Evolutionary conservation across 371 early-diverging fungal genomes (phyloP).

Genomic region (Apophysomyces elegans): DNA sequence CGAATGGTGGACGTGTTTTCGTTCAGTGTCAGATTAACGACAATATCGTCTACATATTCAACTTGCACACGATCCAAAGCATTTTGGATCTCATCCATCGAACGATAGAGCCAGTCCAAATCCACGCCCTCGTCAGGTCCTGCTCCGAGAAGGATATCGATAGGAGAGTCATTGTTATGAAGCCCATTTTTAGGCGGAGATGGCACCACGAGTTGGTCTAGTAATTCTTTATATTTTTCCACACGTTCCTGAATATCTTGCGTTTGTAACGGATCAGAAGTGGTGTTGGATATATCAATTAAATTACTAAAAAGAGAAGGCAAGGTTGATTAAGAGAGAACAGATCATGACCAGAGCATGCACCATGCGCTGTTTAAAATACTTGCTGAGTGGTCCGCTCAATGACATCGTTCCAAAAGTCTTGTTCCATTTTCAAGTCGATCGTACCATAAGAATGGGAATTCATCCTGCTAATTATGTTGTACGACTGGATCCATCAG

Average conservation of each 20-base stretch:
- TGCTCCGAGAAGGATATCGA: slow-evolving; percentile 21
- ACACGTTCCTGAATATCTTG: slow-evolving; percentile 52
- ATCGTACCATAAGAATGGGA: slow-evolving; percentile 42
- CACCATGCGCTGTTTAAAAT: neutral
- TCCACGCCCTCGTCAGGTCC: slow-evolving; percentile 36
- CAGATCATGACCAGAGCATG: neutral
- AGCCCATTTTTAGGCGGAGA: slow-evolving; percentile 3
- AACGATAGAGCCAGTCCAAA: slow-evolving; percentile 43
- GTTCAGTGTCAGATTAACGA: slow-evolving; percentile 50
- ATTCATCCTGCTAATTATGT: slow-evolving; percentile 26
- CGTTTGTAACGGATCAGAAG: slow-evolving; percentile 49
- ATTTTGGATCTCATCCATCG: slow-evolving; percentile 49
- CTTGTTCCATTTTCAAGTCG: slow-evolving; percentile 50
- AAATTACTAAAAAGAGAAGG: slow-evolving; percentile 36
- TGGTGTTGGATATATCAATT: slow-evolving; percentile 52
- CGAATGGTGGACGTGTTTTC: slow-evolving; percentile 15
- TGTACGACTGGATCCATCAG: neutral
- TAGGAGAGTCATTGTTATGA: slow-evolving; percentile 5
- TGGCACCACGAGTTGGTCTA: slow-evolving; percentile 21
- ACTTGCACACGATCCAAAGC: slow-evolving; percentile 48
- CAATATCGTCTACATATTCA: slow-evolving; percentile 52
- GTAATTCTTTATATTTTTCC: slow-evolving; percentile 40
- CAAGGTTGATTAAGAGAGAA: neutral
- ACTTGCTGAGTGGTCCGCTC: slow-evolving; percentile 51
- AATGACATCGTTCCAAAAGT: slow-evolving; percentile 50